These are phyloP conservation scores for Blastocystis sp. DNA, from an alignment of 352 stramenopile species.

Conservation along the genomic window DNA sequence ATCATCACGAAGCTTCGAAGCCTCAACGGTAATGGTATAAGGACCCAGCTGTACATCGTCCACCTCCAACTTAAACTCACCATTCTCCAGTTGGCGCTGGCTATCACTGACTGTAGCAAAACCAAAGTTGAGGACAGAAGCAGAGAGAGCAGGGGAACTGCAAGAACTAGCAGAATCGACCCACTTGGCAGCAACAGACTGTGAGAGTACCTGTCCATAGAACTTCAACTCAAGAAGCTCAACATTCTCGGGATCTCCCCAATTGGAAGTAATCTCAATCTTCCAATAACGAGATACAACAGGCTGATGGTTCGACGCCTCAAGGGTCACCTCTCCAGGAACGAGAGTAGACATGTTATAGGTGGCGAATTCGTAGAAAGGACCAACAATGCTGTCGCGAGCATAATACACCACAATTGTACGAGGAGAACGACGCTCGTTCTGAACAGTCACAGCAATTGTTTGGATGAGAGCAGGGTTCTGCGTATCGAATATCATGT, in stretches of 20 bases:
- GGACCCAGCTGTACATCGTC: not conserved
- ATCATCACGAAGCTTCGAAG: not conserved
- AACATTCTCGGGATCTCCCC: slow-evolving; percentile 57
- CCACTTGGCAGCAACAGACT: not conserved
- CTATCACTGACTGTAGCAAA: slow-evolving; percentile 9
- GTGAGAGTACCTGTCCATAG: not conserved
- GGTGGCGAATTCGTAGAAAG: not conserved
- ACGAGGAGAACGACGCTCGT: slow-evolving; percentile 38
- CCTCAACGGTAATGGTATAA: not conserved
- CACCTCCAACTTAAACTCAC: slow-evolving; percentile 26
- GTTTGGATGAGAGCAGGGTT: not conserved
- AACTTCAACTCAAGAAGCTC: slow-evolving; percentile 63
- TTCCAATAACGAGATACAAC: slow-evolving; percentile 41
- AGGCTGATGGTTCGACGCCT: not conserved
- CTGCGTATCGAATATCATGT: slow-evolving; percentile 49
- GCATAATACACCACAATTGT: slow-evolving; percentile 48
- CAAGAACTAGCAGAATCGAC: not conserved
- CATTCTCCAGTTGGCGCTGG: not conserved
- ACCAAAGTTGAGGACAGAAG: slow-evolving; percentile 13
- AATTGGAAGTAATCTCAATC: slow-evolving; percentile 48
- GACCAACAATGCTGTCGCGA: slow-evolving; percentile 41
- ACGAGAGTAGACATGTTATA: not conserved
- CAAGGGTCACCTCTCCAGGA: not conserved
- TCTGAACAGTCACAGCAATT: not conserved
- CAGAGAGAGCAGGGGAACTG: not conserved